phyloP scores from a whole-genome alignment of 2,329 filamentous ascomycete genomes.

The Sordariomycetes sp. region DNA sequence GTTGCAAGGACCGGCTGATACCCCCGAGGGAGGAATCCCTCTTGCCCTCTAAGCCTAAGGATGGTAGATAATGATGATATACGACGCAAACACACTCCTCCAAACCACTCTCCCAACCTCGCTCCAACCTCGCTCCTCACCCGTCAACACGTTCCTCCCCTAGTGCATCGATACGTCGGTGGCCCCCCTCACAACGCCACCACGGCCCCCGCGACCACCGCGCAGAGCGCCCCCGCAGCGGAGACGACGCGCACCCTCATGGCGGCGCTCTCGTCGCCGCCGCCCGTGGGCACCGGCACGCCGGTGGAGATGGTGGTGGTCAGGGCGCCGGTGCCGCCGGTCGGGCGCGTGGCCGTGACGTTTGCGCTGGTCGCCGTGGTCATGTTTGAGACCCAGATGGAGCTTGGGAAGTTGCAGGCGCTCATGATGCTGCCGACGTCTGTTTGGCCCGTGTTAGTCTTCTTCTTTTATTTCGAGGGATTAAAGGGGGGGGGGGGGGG shows the following conservation, averaged over 20 bases:
- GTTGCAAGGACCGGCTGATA: neutral
- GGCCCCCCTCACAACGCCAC: neutral
- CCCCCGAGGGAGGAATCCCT: neutral
- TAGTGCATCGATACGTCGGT: neutral
- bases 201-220: neutral
- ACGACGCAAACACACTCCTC: neutral
- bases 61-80: neutral
- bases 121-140: neutral
- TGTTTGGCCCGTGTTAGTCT: conserved; percentile 6
- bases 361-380: conserved; percentile 13
- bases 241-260: neutral
- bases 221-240: neutral
- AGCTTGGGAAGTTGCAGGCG: conserved; percentile 19
- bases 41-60: neutral
- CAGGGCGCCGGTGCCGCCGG: conserved; percentile 17
- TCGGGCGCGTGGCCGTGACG: conserved; percentile 18
- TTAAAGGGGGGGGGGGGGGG: neutral
- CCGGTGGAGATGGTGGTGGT: conserved; percentile 18
- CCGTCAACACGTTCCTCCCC: neutral
- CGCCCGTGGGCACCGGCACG: neutral
- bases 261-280: neutral
- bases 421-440: conserved; percentile 20
- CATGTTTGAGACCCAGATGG: conserved; percentile 13
- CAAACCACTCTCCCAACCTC: neutral
- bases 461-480: neutral